These are phyloP conservation scores for Lachnellula cervina DNA, from an alignment of 2,329 filamentous ascomycete species.

Conservation along the genomic window DNA sequence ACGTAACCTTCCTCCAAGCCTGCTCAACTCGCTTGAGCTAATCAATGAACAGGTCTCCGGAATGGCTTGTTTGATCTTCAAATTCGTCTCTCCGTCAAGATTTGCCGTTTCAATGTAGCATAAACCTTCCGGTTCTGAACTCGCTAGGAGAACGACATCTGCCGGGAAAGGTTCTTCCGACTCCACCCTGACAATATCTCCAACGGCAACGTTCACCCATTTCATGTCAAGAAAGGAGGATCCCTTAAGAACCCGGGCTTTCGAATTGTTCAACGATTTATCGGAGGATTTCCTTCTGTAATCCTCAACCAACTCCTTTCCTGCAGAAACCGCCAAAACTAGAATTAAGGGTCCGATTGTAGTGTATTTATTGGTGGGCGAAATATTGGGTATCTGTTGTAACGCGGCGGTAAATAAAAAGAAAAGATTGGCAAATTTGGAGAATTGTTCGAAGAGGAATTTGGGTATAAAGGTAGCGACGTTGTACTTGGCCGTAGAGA, in stretches of 20 bases:
- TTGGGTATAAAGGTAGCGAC: slow-evolving; percentile 88
- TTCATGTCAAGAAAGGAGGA: slow-evolving; percentile 80
- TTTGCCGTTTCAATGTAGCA: slow-evolving; percentile 99
- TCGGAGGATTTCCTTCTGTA: slow-evolving; percentile 86
- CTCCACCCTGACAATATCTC: slow-evolving; percentile 87
- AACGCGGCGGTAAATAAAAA: slow-evolving; percentile 95
- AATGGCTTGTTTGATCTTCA: slow-evolving; percentile 97
- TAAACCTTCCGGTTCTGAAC: slow-evolving; percentile 92
- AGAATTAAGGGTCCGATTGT: slow-evolving; percentile 92
- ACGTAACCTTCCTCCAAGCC: slow-evolving; percentile 78
- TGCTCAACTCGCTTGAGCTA: slow-evolving; percentile 77
- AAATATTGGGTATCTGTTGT: slow-evolving; percentile 92
- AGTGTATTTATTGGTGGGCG: slow-evolving; percentile 91
- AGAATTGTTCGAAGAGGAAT: slow-evolving; percentile 97
- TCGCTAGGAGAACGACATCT: slow-evolving; percentile 85
- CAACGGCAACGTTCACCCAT: slow-evolving; percentile 91
- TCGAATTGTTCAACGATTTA: slow-evolving; percentile 80
- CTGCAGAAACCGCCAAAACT: slow-evolving; percentile 88
- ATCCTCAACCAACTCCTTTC: slow-evolving; percentile 92
- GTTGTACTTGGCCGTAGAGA: slow-evolving; percentile 98
- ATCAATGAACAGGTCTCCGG: slow-evolving; percentile 88
- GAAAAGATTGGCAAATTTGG: slow-evolving; percentile 98
- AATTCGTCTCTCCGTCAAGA: slow-evolving; percentile 92
- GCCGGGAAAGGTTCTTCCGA: slow-evolving; percentile 94
- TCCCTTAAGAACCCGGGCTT: slow-evolving; percentile 75